Base-by-base conservation (phyloP, 306 rosid genomes). In the Begonia masoniana region DNA sequence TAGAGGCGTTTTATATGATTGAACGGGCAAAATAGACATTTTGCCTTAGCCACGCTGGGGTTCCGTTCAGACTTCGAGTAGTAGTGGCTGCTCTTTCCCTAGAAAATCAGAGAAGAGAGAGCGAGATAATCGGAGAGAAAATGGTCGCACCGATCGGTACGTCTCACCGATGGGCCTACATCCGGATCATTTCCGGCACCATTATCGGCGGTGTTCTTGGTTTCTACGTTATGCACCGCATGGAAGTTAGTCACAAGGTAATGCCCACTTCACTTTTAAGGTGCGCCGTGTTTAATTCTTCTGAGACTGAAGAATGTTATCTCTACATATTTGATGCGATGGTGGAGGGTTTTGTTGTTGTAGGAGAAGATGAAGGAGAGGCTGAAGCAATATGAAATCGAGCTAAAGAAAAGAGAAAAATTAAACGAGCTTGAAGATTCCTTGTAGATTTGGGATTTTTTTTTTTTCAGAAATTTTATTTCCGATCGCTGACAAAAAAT, bases 351-450 rank as follows among this genome's bases (percentile, higher is more conserved):
- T 49, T 26, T 63, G 52, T 68, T 41, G 31, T 39, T 64, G 13
- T 78, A 82, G 94, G 94, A 76, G 79, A 91, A 66, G 63, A 73
- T 80, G 94, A 74, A 75, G 14, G 95, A 84, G 72, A 76, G 82
- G 19, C 47, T 78, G 49, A 82, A 62, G 65, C 53, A 62, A 26
- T 85, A 89, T 21, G 91, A 89, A 41, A 74, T 51, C 12, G 91
- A 89, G 57, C 68, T 80, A 74, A 72, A 63, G 67, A 85, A 70
- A 68, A 83, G 58, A 59, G 86, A 83, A 74, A 66, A 73, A 53
- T 15, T 78, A 52, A 67, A 73, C n/a, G 86, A 76, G 56, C 62
- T 83, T 46, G 85, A 83, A 57, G 92, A 91, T 50, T 77, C 86
- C 0, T 14, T 72, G 77, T 43, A 26, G 35, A 17, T 13, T 47